phyloP scores from a whole-genome alignment of 2,329 filamentous ascomycete genomes.

The Chaetomium sp. region DNA sequence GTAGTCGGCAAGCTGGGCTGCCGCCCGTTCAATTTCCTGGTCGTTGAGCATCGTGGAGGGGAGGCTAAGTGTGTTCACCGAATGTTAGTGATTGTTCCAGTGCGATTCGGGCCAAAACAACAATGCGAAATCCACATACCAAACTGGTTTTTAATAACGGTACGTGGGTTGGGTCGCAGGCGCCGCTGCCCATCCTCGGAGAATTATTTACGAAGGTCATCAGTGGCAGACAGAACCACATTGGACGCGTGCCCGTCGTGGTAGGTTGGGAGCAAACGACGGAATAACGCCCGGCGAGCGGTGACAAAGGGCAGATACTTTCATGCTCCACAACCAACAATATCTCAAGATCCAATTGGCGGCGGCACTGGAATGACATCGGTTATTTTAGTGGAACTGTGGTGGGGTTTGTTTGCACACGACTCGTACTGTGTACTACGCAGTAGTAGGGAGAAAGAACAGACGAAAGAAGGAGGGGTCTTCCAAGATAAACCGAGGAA shows the following conservation, averaged over 20 bases:
- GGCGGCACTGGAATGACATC: neutral
- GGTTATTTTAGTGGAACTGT: neutral
- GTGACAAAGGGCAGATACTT: neutral
- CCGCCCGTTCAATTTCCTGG: constrained; percentile 28
- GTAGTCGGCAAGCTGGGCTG: constrained; percentile 27
- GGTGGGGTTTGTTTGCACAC: neutral
- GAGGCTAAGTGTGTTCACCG: neutral
- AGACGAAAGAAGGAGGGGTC: neutral
- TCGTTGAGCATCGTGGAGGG: constrained; percentile 29
- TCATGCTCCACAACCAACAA: neutral
- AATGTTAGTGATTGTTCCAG: neutral
- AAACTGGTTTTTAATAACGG: neutral
- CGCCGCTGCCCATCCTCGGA: constrained; percentile 10
- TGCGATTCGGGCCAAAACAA: neutral
- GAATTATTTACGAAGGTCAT: neutral
- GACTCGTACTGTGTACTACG: too few relatives aligned
- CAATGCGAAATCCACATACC: neutral
- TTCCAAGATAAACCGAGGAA: neutral
- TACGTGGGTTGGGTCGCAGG: constrained; percentile 1
- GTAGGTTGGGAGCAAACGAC: constrained; percentile 1
- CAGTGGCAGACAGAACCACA: neutral
- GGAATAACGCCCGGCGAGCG: neutral
- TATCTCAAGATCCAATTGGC: neutral
- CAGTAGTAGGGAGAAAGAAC: neutral
- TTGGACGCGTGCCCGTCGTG: neutral